These are phyloP conservation scores for Phyllosticta ampelicida DNA, from an alignment of 2,329 filamentous ascomycete species.

Conservation along the genomic window DNA sequence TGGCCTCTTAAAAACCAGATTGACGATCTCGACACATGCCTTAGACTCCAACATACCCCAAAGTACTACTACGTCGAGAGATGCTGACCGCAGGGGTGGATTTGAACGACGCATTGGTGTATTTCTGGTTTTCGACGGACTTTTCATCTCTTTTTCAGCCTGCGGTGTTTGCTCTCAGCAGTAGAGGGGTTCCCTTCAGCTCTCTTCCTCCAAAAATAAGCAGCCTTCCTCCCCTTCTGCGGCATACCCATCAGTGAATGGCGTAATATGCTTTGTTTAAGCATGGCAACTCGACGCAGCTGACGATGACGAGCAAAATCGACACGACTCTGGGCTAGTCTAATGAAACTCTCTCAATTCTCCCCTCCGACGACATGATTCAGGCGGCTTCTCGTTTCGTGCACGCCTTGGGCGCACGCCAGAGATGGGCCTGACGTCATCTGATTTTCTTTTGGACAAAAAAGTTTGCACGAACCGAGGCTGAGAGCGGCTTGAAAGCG, in stretches of 20 bases:
- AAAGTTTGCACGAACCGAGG: neutral
- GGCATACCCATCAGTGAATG: neutral
- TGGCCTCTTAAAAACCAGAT: slow-evolving; percentile 32
- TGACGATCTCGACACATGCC: neutral
- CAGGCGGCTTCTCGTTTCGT: neutral
- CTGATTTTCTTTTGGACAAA: neutral
- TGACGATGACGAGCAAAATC: neutral
- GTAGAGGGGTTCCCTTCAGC: slow-evolving; percentile 5
- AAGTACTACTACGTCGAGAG: neutral
- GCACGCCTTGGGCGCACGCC: neutral
- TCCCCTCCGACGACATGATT: neutral
- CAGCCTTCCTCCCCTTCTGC: slow-evolving; percentile 1
- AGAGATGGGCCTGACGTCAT: neutral
- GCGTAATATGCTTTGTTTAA: neutral
- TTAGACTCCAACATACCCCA: slow-evolving; percentile 9
- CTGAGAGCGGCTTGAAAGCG: neutral
- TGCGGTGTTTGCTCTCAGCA: slow-evolving; percentile 8
- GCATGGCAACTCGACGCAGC: neutral
- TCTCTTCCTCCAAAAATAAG: slow-evolving; percentile 10
- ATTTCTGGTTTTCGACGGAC: slow-evolving; percentile 5
- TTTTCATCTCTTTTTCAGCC: slow-evolving; percentile 5
- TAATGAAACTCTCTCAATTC: neutral
- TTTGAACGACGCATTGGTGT: slow-evolving; percentile 10
- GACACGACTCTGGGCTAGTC: neutral
- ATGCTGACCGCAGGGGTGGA: neutral